Evolutionary conservation across 176 grass and related monocot species (phyloP).

Genomic region (Zizania latifolia): DNA sequence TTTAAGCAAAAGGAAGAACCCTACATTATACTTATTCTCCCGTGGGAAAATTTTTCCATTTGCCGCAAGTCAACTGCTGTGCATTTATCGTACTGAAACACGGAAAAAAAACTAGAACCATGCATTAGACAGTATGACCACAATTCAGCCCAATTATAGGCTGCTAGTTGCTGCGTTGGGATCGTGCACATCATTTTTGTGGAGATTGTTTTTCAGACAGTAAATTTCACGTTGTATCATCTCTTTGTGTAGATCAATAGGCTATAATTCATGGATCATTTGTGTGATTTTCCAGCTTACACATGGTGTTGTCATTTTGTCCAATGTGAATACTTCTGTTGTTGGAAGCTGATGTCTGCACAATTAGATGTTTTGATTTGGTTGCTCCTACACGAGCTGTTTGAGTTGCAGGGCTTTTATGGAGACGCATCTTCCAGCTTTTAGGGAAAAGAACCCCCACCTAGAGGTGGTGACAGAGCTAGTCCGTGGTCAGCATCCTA

Average conservation of each 20-base stretch:
- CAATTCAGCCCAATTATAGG: background rate
- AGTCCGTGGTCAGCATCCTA: slow-evolving; percentile 72
- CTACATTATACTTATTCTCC: background rate
- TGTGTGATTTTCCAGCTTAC: background rate
- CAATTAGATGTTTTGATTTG: background rate
- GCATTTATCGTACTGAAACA: background rate
- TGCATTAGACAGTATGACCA: background rate
- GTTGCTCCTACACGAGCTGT: background rate
- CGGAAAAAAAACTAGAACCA: background rate
- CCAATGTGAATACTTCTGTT: background rate
- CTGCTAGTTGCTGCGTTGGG: background rate
- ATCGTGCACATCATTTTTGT: background rate
- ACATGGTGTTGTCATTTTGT: background rate
- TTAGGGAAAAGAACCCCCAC: slow-evolving; percentile 70
- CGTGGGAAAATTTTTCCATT: background rate
- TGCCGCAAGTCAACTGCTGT: background rate
- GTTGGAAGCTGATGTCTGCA: background rate
- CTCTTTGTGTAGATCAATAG: background rate
- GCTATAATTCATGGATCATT: background rate
- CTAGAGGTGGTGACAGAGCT: slow-evolving; percentile 57
- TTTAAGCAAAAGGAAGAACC: background rate
- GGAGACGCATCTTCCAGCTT: slow-evolving; percentile 63
- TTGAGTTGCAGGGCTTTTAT: slow-evolving; percentile 72
- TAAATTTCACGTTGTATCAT: background rate
- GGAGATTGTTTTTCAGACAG: background rate